A percentile compares a stretch with the other conserved stretches of the same genome.
These are phyloP conservation scores for Metschnikowia drakensbergensis DNA, from an alignment of 805 yeast genomes.

Conservation along the genomic window DNA sequence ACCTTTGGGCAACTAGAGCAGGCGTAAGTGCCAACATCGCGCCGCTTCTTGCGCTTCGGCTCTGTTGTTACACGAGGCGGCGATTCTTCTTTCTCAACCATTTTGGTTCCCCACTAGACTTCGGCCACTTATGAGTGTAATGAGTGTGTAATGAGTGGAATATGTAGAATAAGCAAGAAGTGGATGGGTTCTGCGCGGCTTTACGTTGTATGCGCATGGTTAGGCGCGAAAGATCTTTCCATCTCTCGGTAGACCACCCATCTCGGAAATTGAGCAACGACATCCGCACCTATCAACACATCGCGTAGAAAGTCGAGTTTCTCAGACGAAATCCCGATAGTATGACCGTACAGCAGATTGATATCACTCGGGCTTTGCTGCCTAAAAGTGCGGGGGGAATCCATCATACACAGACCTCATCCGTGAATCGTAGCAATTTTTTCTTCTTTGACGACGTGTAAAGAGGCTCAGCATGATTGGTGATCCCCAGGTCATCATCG, in stretches of 20 bases:
- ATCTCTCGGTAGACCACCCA: not conserved
- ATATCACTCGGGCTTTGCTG: not conserved
- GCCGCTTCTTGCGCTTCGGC: slow-evolving; percentile 10
- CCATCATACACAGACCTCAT: slow-evolving; percentile 1
- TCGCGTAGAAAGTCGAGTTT: too few relatives aligned
- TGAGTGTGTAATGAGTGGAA: not conserved
- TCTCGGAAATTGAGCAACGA: not conserved
- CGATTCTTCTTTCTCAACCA: not conserved
- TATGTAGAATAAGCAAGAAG: not conserved
- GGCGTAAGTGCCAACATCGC: slow-evolving; percentile 38
- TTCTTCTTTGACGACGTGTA: not conserved
- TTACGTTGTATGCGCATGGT: not conserved
- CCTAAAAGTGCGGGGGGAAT: not conserved
- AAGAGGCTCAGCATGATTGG: not conserved
- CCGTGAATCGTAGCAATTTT: slow-evolving; percentile 3
- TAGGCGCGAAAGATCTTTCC: slow-evolving; percentile 1
- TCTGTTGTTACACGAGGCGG: not conserved
- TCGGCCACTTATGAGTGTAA: not conserved
- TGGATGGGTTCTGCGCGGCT: not conserved
- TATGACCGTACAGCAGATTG: not conserved
- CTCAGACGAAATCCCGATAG: too few relatives aligned
- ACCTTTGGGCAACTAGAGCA: slow-evolving; percentile 50
- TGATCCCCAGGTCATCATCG: not conserved
- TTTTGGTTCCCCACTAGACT: not conserved
- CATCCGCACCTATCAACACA: too few relatives aligned